Base-by-base conservation (phyloP, 306 rosid species). In the Gynostemma pentaphyllum region DNA sequence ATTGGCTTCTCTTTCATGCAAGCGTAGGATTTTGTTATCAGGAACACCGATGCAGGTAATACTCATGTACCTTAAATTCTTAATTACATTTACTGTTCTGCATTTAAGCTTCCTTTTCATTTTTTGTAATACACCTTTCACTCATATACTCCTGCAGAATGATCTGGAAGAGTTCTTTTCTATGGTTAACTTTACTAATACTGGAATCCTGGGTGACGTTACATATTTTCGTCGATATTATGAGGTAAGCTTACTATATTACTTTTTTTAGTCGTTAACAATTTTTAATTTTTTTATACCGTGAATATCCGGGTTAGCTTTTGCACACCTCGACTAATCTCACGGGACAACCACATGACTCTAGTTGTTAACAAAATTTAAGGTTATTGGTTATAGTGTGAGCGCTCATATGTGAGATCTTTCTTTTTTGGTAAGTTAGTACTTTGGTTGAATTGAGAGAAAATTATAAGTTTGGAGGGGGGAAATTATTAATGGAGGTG, bases 1-100 rank as follows among this genome's bases (percentile, higher is more conserved):
- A 68, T 73, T 91, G 87, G 98, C 98, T 41, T 68, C 88, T 72
- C 87, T 91, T 70, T 68, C 90, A 7, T 91, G 98, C 80, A 88
- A 76, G 65, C 83, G 88, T 37, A 83, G 98, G 55, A 52, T 91
- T 64, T 76, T 91, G 77, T 72, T 91, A 75, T 88, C 98, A 67
- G 98, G 98, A 85, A 91, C 98, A 68, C 98, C 98, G 54, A 83
- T 91, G 92, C 98, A 91, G 88, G 98, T 87, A 62, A 75, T 69
- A 45, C 52, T 54, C 45, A 36, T 45, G 32, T 68, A 16, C 48
- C 55, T 65, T 34, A 1, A 22, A 22, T 63, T 27, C 41, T 63
- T n/a, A 63, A 45, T n/a, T 63, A 23, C 41, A 27, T 45, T 9
- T 15, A 40, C 48, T 51, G 24, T 66, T 66, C 46, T 21, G 15